A percentile compares a stretch with the other conserved stretches of the same genome.
phyloP scores from a whole-genome alignment of 164 flowering plant genomes.

The Malania oleifera region DNA sequence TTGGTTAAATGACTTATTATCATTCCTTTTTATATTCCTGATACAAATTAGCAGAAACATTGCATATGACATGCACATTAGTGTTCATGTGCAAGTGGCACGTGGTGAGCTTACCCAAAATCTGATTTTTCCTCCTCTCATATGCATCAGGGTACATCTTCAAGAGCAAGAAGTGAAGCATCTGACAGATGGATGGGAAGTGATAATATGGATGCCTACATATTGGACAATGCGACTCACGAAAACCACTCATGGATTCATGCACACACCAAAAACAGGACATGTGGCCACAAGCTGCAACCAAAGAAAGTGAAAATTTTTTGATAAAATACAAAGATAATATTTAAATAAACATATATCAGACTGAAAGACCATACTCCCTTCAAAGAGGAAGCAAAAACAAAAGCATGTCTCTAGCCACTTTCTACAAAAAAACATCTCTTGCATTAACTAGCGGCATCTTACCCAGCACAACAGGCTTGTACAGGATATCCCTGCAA shows the following conservation, averaged over 20 bases:
- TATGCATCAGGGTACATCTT: slow-evolving; percentile 69
- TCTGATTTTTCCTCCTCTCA: slow-evolving; percentile 49
- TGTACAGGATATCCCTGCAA: slow-evolving; percentile 81
- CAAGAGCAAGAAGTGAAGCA: slow-evolving; percentile 61
- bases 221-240: slow-evolving; percentile 66
- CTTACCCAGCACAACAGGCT: slow-evolving; percentile 82
- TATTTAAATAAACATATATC: neutral
- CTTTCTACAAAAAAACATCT: neutral
- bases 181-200: slow-evolving; percentile 63
- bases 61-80: too few relatives aligned
- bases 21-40: too few relatives aligned
- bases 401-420: too few relatives aligned
- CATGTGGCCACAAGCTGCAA: slow-evolving; percentile 87
- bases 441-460: neutral
- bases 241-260: slow-evolving; percentile 38
- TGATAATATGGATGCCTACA: slow-evolving; percentile 66
- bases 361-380: too few relatives aligned
- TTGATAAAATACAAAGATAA: slow-evolving; percentile 2
- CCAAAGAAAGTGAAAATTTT: neutral
- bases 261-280: slow-evolving; percentile 93
- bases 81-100: too few relatives aligned
- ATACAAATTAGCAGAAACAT: too few relatives aligned
- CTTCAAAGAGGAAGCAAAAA: neutral
- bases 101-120: slow-evolving; percentile 56
- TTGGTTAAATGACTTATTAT: too few relatives aligned